Evolutionary conservation across 331 rosid species (phyloP).

Genomic region (Quercus phellos): DNA sequence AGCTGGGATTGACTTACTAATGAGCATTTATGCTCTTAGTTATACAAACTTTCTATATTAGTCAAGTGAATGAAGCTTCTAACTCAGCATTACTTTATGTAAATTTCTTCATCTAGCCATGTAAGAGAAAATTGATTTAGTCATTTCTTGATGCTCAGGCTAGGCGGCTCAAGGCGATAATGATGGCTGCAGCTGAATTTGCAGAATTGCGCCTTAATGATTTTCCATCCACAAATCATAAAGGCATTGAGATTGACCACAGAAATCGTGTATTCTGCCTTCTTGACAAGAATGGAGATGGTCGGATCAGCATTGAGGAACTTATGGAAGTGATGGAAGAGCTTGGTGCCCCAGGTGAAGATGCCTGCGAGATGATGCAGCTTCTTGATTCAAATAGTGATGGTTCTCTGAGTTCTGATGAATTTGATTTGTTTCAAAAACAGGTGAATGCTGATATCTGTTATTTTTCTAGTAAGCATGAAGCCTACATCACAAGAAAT

Average conservation of each 20-base stretch:
- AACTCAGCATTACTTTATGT: neutral
- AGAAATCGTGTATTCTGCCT: constrained; percentile 67
- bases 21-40: neutral
- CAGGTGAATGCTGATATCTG: constrained; percentile 43
- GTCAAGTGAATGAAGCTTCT: neutral
- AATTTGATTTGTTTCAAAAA: constrained; percentile 66
- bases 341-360: constrained; percentile 94
- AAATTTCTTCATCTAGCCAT: neutral
- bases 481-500: neutral
- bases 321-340: constrained; percentile 89
- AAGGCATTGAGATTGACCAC: constrained; percentile 47
- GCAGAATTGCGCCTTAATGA: constrained; percentile 86
- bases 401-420: constrained; percentile 78
- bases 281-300: constrained; percentile 93
- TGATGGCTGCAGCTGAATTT: constrained; percentile 94
- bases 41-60: neutral
- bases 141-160: constrained; percentile 52
- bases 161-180: constrained; percentile 70
- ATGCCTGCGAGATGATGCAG: constrained; percentile 76
- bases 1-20: neutral
- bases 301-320: constrained; percentile 87
- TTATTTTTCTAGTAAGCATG: neutral
- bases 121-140: constrained; percentile 18
- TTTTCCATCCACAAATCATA: constrained; percentile 47
- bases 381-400: constrained; percentile 77